Percentiles rank a stretch among this genome's conserved stretches.
These are phyloP conservation scores for Aspergillus ibericus DNA, from an alignment of 2,329 filamentous ascomycete species.

Conservation along the genomic window DNA sequence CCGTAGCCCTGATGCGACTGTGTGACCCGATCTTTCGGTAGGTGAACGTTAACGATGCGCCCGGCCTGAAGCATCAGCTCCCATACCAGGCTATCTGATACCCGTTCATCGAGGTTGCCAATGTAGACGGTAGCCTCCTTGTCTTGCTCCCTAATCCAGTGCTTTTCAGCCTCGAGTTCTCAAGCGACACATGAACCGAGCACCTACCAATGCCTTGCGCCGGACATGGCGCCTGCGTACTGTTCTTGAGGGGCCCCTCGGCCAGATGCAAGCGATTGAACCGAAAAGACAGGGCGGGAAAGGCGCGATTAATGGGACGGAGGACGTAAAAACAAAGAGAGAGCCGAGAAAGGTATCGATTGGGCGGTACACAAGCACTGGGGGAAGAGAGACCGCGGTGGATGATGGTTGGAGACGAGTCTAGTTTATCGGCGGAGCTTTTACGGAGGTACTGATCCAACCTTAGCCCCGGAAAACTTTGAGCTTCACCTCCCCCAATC, in stretches of 20 bases:
- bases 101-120: slow-evolving; percentile 96
- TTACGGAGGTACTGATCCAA: slow-evolving; percentile 17
- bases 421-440: slow-evolving; percentile 16
- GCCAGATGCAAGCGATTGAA: background rate
- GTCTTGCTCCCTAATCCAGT: slow-evolving; percentile 79
- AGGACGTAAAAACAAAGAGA: background rate
- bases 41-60: slow-evolving; percentile 95
- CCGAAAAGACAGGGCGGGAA: background rate
- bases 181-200: background rate
- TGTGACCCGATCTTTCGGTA: slow-evolving; percentile 96
- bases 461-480: slow-evolving; percentile 33
- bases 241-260: slow-evolving; percentile 3
- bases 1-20: slow-evolving; percentile 97
- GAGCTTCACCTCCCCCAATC: slow-evolving; percentile 22
- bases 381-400: background rate
- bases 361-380: background rate
- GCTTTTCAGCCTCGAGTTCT: slow-evolving; percentile 9
- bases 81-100: slow-evolving; percentile 86
- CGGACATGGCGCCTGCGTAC: slow-evolving; percentile 55
- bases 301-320: background rate
- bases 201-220: slow-evolving; percentile 72
- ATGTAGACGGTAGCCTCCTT: slow-evolving; percentile 98
- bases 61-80: slow-evolving; percentile 98
- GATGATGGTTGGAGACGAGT: slow-evolving; percentile 2
- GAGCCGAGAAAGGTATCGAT: background rate